phyloP scores from a whole-genome alignment of 2,329 filamentous ascomycete species.

The Cladosporium sp. region DNA sequence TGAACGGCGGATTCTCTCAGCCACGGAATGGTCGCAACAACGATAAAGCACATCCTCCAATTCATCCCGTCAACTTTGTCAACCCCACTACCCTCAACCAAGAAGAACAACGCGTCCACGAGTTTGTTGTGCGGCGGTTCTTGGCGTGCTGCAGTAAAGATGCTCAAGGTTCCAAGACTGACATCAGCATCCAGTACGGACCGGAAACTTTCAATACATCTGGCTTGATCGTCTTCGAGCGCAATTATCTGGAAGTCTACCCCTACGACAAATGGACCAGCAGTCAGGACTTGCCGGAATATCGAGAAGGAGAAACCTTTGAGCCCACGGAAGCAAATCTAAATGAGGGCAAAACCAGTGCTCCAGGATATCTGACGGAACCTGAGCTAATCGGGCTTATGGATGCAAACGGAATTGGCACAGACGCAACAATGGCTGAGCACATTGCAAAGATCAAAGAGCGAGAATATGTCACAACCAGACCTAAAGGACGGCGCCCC shows the following conservation, averaged over 20 bases:
- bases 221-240: constrained; percentile 77
- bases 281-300: constrained; percentile 74
- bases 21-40: constrained; percentile 83
- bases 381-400: constrained; percentile 93
- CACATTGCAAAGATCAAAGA: constrained; percentile 96
- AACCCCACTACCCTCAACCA: constrained; percentile 56
- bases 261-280: constrained; percentile 96
- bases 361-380: constrained; percentile 86
- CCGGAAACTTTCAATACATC: constrained; percentile 76
- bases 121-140: constrained; percentile 88
- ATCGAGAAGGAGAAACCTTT: constrained; percentile 74
- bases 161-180: constrained; percentile 78
- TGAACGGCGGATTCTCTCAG: constrained; percentile 72
- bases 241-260: constrained; percentile 94
- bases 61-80: constrained; percentile 89
- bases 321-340: constrained; percentile 86
- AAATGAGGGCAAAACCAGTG: constrained; percentile 80
- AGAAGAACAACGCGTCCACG: constrained; percentile 71
- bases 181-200: constrained; percentile 80
- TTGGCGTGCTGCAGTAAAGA: constrained; percentile 95
- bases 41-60: constrained; percentile 95
- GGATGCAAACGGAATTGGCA: constrained; percentile 98
- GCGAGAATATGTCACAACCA: constrained; percentile 74
- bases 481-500: constrained; percentile 39
- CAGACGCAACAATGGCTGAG: constrained; percentile 98